Conservation (phyloP, 2,329 filamentous ascomycete genomes). For the Harringtonia aguacate region DNA sequence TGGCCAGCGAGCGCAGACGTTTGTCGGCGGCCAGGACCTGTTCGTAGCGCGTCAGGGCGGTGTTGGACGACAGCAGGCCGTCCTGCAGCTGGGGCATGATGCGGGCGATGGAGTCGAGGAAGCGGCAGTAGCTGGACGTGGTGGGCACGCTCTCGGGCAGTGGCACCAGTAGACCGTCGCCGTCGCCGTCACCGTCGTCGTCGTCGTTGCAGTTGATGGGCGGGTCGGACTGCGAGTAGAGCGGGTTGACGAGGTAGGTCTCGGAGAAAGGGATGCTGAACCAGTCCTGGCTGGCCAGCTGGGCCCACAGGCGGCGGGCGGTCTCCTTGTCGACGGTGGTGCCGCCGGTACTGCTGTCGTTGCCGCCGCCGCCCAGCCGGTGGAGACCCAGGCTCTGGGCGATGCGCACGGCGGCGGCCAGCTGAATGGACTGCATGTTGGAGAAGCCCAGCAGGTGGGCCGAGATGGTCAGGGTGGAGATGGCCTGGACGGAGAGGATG, state of each 20-base stretch:
- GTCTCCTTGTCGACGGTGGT: conserved; percentile 18
- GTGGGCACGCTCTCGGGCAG: conserved; percentile 14
- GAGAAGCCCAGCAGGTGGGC: conserved; percentile 37
- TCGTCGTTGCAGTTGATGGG: conserved; percentile 26
- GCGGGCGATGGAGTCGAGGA: conserved; percentile 20
- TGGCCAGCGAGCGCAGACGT: conserved; percentile 18
- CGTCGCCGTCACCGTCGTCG: neutral
- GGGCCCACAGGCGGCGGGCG: conserved; percentile 24
- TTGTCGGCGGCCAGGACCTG: conserved; percentile 23
- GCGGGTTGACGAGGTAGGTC: conserved; percentile 25
- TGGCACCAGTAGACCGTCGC: conserved; percentile 4
- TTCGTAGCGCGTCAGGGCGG: conserved; percentile 23
- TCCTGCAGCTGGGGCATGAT: conserved; percentile 23
- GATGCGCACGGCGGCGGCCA: conserved; percentile 32
- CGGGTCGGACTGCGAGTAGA: conserved; percentile 20
- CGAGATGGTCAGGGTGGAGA: conserved; percentile 34
- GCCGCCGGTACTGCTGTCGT: neutral
- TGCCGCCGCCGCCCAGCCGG: conserved; percentile 16
- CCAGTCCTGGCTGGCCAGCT: conserved; percentile 26
- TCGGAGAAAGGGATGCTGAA: conserved; percentile 26
- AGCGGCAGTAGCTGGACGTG: conserved; percentile 17
- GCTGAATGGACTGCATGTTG: conserved; percentile 32
- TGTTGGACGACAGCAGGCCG: conserved; percentile 20
- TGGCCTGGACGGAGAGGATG: conserved; percentile 32
- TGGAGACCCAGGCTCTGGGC: conserved; percentile 36